Percentiles rank a stretch among this genome's conserved stretches.
phyloP scores from a whole-genome alignment of 371 early-diverging fungal species.

The Mucor saturninus region DNA sequence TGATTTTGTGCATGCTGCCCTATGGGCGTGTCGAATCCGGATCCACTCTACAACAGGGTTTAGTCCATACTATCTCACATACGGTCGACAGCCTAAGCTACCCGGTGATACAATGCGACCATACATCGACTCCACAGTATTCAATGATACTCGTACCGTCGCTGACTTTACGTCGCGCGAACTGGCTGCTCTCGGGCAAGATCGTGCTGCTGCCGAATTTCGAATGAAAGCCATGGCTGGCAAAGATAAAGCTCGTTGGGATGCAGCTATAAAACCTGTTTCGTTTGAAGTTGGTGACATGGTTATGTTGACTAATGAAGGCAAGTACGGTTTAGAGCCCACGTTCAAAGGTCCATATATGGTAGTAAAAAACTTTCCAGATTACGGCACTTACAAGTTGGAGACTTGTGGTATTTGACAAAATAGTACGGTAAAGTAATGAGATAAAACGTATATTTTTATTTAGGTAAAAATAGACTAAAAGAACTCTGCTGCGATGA shows the following conservation, averaged over 20 bases:
- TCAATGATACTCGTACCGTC: slow-evolving; percentile 6
- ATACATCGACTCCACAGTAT: slow-evolving; percentile 34
- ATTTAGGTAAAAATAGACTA: no score
- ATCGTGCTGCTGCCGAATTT: slow-evolving; percentile 18
- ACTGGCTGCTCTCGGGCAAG: slow-evolving; percentile 9
- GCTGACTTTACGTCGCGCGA: slow-evolving; percentile 10
- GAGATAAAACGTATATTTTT: no score
- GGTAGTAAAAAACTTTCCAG: neutral
- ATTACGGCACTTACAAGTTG: slow-evolving; percentile 14
- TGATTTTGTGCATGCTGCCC: slow-evolving; percentile 23
- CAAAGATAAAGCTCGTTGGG: slow-evolving; percentile 30
- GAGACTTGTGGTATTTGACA: no score
- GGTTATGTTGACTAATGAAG: slow-evolving; percentile 11
- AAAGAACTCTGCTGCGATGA: no score
- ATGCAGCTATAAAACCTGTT: slow-evolving; percentile 8
- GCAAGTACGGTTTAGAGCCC: slow-evolving; percentile 14
- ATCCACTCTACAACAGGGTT: slow-evolving; percentile 14
- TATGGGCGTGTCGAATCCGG: slow-evolving; percentile 14
- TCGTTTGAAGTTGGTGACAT: slow-evolving; percentile 17
- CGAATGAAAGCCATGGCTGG: slow-evolving; percentile 9
- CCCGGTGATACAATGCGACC: slow-evolving; percentile 19
- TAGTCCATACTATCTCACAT: slow-evolving; percentile 25
- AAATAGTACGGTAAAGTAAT: no score
- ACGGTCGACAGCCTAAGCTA: slow-evolving; percentile 24
- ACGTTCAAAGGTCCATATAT: slow-evolving; percentile 13